These are phyloP conservation scores for Metrosideros polymorpha DNA, from an alignment of 441 rosid species.

Conservation along the genomic window DNA sequence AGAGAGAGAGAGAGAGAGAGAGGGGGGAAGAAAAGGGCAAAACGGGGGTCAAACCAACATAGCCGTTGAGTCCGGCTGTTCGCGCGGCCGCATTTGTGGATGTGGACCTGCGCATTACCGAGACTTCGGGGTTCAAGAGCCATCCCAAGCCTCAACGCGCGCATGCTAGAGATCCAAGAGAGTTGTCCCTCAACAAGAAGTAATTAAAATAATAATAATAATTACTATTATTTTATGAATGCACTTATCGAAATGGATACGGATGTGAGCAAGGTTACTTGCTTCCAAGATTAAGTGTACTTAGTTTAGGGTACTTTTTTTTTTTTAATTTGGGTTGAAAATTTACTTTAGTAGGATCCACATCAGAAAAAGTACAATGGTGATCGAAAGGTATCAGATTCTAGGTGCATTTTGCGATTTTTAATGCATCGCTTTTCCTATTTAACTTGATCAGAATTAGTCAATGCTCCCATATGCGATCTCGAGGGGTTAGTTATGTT, in stretches of 20 bases:
- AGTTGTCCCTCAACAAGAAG: not conserved
- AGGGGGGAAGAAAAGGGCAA: too few species aligned
- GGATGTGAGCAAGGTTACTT: not conserved
- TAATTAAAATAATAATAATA: not conserved
- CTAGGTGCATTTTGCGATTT: not conserved
- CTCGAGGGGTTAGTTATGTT: not conserved
- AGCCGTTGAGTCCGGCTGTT: not conserved
- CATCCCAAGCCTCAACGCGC: too few species aligned
- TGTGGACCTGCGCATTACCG: not conserved
- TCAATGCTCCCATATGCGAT: fast-evolving
- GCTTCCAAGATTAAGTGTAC: not conserved
- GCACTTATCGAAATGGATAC: not conserved
- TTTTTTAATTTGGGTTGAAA: not conserved
- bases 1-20: too few species aligned
- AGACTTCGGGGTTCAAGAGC: not conserved
- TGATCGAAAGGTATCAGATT: not conserved
- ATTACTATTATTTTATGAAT: too few species aligned
- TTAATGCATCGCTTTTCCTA: not conserved
- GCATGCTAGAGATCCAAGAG: not conserved
- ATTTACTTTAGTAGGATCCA: not conserved
- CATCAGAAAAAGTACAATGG: not conserved
- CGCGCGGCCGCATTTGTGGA: not conserved
- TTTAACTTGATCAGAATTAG: not conserved
- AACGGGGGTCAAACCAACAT: too few species aligned
- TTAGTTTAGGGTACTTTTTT: not conserved